Evolutionary conservation across 306 rosid species (phyloP).

Genomic region (Quercus agrifolia): DNA sequence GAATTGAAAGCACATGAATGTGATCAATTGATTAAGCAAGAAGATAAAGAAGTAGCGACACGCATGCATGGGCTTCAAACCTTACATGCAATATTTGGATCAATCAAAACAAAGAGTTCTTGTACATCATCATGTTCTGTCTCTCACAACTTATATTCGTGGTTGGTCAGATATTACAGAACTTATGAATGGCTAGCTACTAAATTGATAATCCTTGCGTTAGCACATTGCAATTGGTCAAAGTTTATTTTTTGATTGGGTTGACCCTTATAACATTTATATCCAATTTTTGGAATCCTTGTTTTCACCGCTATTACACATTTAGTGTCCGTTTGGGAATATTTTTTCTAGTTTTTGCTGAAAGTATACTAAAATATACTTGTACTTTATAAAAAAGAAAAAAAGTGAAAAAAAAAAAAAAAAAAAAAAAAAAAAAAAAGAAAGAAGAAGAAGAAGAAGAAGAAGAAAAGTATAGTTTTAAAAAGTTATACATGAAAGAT

Average conservation of each 20-base stretch:
- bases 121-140: conserved; percentile 21
- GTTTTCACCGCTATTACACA: conserved; percentile 18
- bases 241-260: conserved; percentile 35
- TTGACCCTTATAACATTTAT: conserved; percentile 12
- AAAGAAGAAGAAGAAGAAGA: no score
- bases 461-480: no score
- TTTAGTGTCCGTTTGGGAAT: no score
- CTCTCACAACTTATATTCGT: conserved; percentile 26
- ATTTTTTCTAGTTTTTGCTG: no score
- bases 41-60: conserved; percentile 50
- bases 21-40: conserved; percentile 47
- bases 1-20: conserved; percentile 1
- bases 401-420: no score
- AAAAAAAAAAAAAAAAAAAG: no score
- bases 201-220: conserved; percentile 29
- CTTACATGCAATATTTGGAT: conserved; percentile 45
- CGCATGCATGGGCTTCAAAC: conserved; percentile 35
- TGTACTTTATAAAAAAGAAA: accelerated
- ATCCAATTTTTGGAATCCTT: conserved; percentile 35
- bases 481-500: no score
- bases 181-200: conserved; percentile 51
- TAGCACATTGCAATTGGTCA: conserved; percentile 15
- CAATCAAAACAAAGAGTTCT: conserved; percentile 38
- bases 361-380: no score
- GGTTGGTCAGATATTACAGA: conserved; percentile 38